These are phyloP conservation scores for Drechslerella coelobrocha DNA, from an alignment of 2,329 filamentous ascomycete genomes.

Conservation along the genomic window DNA sequence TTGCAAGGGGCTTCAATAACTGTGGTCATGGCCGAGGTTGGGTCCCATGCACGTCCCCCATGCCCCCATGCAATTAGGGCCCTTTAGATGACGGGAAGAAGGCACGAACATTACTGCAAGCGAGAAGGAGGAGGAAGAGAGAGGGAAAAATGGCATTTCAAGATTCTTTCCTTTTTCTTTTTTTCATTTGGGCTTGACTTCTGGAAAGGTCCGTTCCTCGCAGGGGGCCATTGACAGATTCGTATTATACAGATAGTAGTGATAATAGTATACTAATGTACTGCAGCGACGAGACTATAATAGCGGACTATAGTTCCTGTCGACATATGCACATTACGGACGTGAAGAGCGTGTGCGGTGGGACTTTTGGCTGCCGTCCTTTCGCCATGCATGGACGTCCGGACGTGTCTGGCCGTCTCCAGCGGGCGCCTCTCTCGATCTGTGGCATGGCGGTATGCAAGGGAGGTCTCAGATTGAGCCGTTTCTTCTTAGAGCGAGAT, in stretches of 20 bases:
- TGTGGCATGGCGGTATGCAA: constrained; percentile 34
- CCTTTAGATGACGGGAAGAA: too few relatives aligned
- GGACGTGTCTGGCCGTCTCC: background rate
- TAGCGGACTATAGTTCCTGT: background rate
- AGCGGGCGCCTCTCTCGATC: constrained; percentile 3
- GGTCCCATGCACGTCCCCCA: too few relatives aligned
- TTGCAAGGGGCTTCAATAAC: constrained; percentile 25
- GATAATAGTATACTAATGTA: background rate
- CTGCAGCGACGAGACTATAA: background rate
- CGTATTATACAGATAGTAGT: background rate
- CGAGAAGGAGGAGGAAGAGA: background rate
- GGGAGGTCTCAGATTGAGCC: constrained; percentile 49
- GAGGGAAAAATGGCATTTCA: background rate
- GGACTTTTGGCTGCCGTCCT: background rate
- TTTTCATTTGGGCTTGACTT: too few relatives aligned
- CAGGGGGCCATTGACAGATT: constrained; percentile 8
- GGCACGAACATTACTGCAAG: constrained; percentile 11
- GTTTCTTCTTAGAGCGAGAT: background rate
- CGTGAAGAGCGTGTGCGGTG: background rate
- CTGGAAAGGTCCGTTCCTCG: constrained; percentile 40
- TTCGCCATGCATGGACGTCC: background rate
- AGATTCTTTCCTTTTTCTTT: too few relatives aligned
- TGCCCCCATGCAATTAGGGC: too few relatives aligned
- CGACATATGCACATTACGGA: background rate
- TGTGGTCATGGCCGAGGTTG: too few relatives aligned